phyloP scores from a whole-genome alignment of 2,329 filamentous ascomycete genomes.

The Rutstroemia sp. region DNA sequence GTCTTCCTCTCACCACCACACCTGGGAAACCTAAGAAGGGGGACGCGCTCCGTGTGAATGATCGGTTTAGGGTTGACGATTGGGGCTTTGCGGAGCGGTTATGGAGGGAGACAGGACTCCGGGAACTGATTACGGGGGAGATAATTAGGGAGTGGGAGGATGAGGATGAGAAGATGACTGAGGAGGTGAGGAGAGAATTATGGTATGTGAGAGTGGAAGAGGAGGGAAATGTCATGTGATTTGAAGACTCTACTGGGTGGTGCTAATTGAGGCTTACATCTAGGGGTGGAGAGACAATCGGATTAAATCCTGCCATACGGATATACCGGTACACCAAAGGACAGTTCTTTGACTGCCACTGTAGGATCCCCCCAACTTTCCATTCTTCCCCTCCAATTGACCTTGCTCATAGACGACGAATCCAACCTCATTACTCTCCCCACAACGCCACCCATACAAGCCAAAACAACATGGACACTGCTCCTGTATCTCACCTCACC shows the following conservation, averaged over 20 bases:
- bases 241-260: not conserved
- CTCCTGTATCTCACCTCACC: conserved; percentile 78
- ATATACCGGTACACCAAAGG: conserved; percentile 81
- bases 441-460: conserved; percentile 38
- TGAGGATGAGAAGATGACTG: conserved; percentile 23
- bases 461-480: conserved; percentile 83
- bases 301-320: conserved; percentile 80
- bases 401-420: conserved; percentile 63
- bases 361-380: conserved; percentile 43
- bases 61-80: conserved; percentile 80
- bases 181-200: conserved; percentile 22
- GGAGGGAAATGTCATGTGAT: not conserved
- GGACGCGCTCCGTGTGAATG: conserved; percentile 73
- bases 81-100: conserved; percentile 62
- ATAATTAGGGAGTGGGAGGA: conserved; percentile 13
- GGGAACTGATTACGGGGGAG: conserved; percentile 36
- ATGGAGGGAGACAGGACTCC: conserved; percentile 72
- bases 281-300: conserved; percentile 79
- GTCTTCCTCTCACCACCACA: conserved; percentile 55
- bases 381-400: not conserved
- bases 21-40: conserved; percentile 59
- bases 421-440: conserved; percentile 63
- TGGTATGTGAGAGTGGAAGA: conserved; percentile 18
- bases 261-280: not conserved
- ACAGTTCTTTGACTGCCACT: conserved; percentile 90